Evolutionary conservation across 495 filamentous ascomycete genomes (phyloP), one percentile per base, ranked within the genome.

Genomic region (Penicillium maclennaniae): DNA sequence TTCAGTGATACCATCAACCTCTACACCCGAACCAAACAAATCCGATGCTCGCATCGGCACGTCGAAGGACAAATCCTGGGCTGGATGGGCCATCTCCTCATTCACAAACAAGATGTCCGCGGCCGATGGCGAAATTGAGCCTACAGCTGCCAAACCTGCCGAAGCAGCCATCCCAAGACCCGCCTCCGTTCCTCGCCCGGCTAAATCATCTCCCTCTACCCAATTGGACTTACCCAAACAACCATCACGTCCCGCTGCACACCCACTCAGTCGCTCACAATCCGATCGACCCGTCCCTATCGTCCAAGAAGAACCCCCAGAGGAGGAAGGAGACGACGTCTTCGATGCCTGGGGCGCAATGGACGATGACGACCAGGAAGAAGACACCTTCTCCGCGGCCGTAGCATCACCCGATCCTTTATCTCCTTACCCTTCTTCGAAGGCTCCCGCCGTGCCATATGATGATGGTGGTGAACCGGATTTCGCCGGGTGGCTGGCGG

Each of bases 51-150:
- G 88, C 19, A 92, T 95, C 74, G 86, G 85, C 51, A 93, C 88
- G 1, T 85, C 87, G 10, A 83, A 77, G 48, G 83, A 87, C 50
- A 82, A 84, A 14, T 81, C 84, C 4, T 97, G 92, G 95, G 83
- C 92, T 6, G 93, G 95, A 39, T 98, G 93, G 93, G 93, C 93
- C 0, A 96, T 98, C 42, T 96, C 93, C 2, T 95, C 89, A n/a
- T 97, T 98, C 69, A 96, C 93, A 5, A 96, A 96, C 69, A 97
- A 95, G 61, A 65, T 98, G 25, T 82, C 87, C 12, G 69, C 89
- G 3, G 89, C 90, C 3, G 86, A 84, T 25, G 93, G 93, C 16
- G 87, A 95, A 42, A 97, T 98, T 43, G 79, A 91, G 58, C 62
- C 81, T 10, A 74, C 69, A 28, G 53, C 67, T n/a, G 57, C 50